Base-by-base conservation (phyloP, 257 asterid genomes). In the Galeopsis tetrahit region DNA sequence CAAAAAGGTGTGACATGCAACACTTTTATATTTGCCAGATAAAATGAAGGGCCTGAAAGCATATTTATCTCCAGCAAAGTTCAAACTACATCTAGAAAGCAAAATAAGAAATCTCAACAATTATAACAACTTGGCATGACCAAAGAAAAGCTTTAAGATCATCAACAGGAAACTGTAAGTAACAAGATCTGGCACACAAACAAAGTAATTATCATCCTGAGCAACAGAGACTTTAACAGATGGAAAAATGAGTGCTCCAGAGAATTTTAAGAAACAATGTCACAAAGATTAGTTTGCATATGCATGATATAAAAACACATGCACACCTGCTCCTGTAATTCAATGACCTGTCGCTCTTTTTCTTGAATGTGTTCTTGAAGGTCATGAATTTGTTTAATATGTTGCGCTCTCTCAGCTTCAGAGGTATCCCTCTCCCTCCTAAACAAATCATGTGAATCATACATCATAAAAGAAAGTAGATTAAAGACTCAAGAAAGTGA, bases 281-380 rank as follows among this genome's bases (percentile, higher is more conserved):
- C 28, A 49, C 56, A n/a, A n/a, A 49, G 56, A 49, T 49, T 28
- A 49, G 56, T 8, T 9, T 49, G 14, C 56, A 49, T n/a, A 4
- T 10, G 58, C 6, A 42, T n/a, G 63, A 73, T 59, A 10, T 7
- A 36, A 60, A 35, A 49, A 49, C 15, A 14, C 35, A 60, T 65
- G 39, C n/a, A 36, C 33, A 89, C 98, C 97, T 90, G 96, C 61
- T 93, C 98, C 80, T 93, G 97, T 86, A 88, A 79, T 76, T 88
- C 98, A 86, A 87, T 55, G 57, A 86, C 66, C 75, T 82, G 87
- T 21, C 84, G 88, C 74, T 90, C 98, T 82, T 93, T 93, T 69
- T 93, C 98, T 82, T 90, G 96, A 80, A 84, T 79, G 82, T 88
- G 97, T 71, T 93, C 98, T 82, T 90, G 98, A 69, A 93, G 86